Evolutionary conservation across 768 basidiomycete genomes (phyloP), one percentile per base, ranked within the genome.

Genomic region (Lactarius pseudohatsudake): DNA sequence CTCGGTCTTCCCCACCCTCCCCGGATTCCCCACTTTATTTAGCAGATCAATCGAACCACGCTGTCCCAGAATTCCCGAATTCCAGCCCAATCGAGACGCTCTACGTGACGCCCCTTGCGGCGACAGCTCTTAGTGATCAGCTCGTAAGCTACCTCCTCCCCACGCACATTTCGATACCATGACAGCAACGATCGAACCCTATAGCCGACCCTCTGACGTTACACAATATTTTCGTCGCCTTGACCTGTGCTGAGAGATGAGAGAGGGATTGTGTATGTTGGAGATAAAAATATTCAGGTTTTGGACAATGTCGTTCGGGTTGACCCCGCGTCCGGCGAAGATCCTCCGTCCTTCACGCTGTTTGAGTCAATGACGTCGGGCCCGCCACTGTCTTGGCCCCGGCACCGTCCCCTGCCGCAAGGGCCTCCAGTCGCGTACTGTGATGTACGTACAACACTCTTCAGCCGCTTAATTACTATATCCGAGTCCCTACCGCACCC

Each of bases 191-290:
- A 66, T 66, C 65, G 65, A 57, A 45, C 61, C n/a, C 28, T 30
- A 57, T 30, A 57, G 55, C 60, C 65, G 65, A 50, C 15, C 65
- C 55, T 65, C 20, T 41, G 60, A 57, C 60, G 47, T 66, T 66
- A 66, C 45, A 5, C 20, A 4, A 28, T 30, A 26, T 16, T 26
- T 34, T 47, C 22, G 34, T 43, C 26, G 5, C 34, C n/a, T 59
- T 38, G 22, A 22, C 15, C 15, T 59, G 50, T n/a, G 53, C 53
- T 54, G 3, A n/a, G 15, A 18, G 41, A 41, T 6, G 15, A 18
- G 41, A 26, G 22, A 53, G 22, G 26, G 22, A 2, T 9, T 3
- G 4, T 6, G 13, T 26, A 53, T 26, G 50, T 13, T 11, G 47
- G 22, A 50, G 47, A 22, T 22, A 1, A 11, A 13, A 47, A 26